phyloP scores from a whole-genome alignment of 352 stramenopile species.

The Globisporangium megalacanthum region DNA sequence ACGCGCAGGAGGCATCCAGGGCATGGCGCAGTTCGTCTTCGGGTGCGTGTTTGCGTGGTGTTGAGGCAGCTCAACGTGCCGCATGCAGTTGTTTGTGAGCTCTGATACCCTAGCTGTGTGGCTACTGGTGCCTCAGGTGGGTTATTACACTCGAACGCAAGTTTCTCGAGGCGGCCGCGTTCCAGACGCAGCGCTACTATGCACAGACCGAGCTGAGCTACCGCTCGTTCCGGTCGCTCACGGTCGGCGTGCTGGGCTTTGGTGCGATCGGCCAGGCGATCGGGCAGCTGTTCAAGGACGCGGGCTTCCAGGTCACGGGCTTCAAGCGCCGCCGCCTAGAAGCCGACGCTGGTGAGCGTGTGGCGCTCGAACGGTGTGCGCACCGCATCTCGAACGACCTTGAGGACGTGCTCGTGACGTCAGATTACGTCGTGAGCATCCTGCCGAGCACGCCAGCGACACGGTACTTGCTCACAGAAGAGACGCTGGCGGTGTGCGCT shows the following conservation, averaged over 20 bases:
- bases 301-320: constrained; percentile 53
- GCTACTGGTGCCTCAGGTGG: no score
- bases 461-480: constrained; percentile 47
- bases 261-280: constrained; percentile 60
- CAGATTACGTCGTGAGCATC: constrained; percentile 81
- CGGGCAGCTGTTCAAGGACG: constrained; percentile 36
- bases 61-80: no score
- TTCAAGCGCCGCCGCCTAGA: constrained; percentile 55
- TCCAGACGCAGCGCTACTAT: constrained; percentile 26
- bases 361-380: constrained; percentile 17
- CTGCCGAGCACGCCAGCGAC: constrained; percentile 76
- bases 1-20: no score
- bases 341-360: constrained; percentile 5
- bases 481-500: constrained; percentile 34
- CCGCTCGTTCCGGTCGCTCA: constrained; percentile 34
- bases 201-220: constrained; percentile 32
- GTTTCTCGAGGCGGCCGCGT: constrained; percentile 30
- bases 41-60: no score
- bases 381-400: constrained; percentile 43
- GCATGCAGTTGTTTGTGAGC: no score
- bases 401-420: constrained; percentile 34
- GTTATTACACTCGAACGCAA: constrained; percentile 16
- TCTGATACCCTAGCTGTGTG: no score
- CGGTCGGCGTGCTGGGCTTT: constrained; percentile 51
- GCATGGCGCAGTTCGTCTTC: no score